phyloP scores from a whole-genome alignment of 768 basidiomycete species.

The Rhodotorula babjevae region DNA sequence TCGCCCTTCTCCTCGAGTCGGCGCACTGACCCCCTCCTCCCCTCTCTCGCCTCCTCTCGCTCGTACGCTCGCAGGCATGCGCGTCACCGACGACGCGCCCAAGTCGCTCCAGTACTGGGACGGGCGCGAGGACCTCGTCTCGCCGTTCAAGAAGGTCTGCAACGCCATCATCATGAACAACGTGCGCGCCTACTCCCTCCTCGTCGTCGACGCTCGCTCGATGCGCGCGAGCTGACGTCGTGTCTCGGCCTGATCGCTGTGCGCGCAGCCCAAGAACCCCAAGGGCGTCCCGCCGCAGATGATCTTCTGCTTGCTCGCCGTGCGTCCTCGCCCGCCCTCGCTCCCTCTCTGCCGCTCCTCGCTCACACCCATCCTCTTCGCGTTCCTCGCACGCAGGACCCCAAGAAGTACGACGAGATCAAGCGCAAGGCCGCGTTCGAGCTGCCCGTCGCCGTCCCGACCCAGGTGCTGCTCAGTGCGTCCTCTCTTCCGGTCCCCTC shows the following conservation, averaged over 20 bases:
- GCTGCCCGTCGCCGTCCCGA: constrained; percentile 16
- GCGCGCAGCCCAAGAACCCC: constrained; percentile 9
- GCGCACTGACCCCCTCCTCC: too few relatives aligned
- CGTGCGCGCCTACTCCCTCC: not conserved
- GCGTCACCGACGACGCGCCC: not conserved
- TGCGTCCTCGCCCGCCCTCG: not conserved
- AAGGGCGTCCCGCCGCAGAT: constrained; percentile 13
- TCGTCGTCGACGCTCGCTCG: too few relatives aligned
- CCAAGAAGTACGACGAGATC: constrained; percentile 23
- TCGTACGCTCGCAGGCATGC: not conserved
- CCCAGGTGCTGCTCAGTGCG: constrained; percentile 19
- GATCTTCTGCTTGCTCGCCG: constrained; percentile 23
- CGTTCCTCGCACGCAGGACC: constrained; percentile 7
- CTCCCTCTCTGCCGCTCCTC: not conserved
- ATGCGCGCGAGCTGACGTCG: not conserved
- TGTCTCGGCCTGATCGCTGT: too few relatives aligned
- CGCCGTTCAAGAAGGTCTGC: not conserved
- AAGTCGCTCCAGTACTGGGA: not conserved
- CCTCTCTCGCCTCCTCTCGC: too few relatives aligned
- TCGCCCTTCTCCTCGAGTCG: not conserved
- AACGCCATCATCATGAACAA: not conserved
- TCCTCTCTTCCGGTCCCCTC: not conserved
- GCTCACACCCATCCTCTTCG: not conserved
- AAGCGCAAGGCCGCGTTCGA: constrained; percentile 27
- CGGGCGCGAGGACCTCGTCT: not conserved